These are phyloP conservation scores for Aegilops sharonensis DNA, from an alignment of 176 grass and related monocot genomes.

Conservation along the genomic window DNA sequence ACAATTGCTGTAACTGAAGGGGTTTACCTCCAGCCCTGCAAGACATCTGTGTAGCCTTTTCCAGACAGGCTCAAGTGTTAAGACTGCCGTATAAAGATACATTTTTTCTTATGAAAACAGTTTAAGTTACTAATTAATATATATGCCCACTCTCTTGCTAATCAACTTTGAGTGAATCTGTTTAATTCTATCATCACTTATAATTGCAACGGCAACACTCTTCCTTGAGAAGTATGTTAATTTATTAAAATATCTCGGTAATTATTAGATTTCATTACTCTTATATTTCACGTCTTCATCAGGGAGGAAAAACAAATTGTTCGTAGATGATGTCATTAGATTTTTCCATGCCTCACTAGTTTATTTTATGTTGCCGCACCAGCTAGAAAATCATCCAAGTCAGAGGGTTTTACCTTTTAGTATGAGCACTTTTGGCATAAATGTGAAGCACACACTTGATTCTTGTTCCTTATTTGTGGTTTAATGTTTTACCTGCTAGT, in stretches of 20 bases:
- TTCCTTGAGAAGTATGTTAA: neutral
- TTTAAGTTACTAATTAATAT: neutral
- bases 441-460: neutral
- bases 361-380: neutral
- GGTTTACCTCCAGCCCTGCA: neutral
- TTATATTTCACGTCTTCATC: neutral
- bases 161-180: neutral
- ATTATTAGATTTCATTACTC: neutral
- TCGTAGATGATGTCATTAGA: neutral
- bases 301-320: neutral
- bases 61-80: neutral
- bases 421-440: neutral
- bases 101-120: neutral
- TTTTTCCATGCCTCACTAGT: neutral
- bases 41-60: neutral
- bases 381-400: neutral
- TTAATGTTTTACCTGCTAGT: constrained; percentile 3
- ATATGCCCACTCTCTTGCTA: neutral
- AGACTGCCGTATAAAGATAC: neutral
- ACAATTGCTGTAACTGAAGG: neutral
- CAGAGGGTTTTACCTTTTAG: constrained; percentile 10
- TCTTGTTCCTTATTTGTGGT: neutral
- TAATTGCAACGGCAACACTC: neutral
- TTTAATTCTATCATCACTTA: neutral
- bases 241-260: neutral